Percentiles rank a stretch among this genome's conserved stretches.
Conservation (phyloP, 2,329 filamentous ascomycete genomes). For the Teratosphaeria pseudoeucalypti region DNA sequence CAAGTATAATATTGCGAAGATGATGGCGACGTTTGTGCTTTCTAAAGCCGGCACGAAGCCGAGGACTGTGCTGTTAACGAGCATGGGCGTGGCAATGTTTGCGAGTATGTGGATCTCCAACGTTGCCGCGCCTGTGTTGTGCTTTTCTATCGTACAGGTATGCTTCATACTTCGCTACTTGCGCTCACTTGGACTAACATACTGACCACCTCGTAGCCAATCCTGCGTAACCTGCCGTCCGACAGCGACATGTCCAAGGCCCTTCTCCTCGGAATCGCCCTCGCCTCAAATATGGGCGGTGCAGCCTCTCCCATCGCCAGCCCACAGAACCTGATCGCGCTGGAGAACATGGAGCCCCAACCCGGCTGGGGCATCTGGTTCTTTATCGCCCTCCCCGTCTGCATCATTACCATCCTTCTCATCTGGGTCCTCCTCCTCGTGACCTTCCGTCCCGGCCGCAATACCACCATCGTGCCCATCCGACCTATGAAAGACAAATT, state of each 20-base stretch:
- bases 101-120: conserved; percentile 99
- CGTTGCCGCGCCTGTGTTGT: conserved; percentile 90
- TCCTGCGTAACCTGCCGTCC: conserved; percentile 81
- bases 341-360: conserved; percentile 87
- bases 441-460: conserved; percentile 74
- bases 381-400: conserved; percentile 88
- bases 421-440: conserved; percentile 83
- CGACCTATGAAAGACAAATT: conserved; percentile 82
- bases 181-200: background rate
- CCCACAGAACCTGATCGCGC: conserved; percentile 91
- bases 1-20: conserved; percentile 96
- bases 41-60: conserved; percentile 93
- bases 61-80: conserved; percentile 80
- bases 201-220: conserved; percentile 48
- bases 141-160: conserved; percentile 94
- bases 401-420: conserved; percentile 72
- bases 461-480: conserved; percentile 84
- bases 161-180: conserved; percentile 23
- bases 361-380: conserved; percentile 97
- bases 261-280: conserved; percentile 85
- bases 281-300: conserved; percentile 90
- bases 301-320: conserved; percentile 95
- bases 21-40: conserved; percentile 89
- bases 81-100: conserved; percentile 97
- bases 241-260: conserved; percentile 93